Evolutionary conservation across 805 yeast genomes (phyloP), one percentile per base, ranked within the genome.

Genomic region (Zygosaccharomyces siamensis): DNA sequence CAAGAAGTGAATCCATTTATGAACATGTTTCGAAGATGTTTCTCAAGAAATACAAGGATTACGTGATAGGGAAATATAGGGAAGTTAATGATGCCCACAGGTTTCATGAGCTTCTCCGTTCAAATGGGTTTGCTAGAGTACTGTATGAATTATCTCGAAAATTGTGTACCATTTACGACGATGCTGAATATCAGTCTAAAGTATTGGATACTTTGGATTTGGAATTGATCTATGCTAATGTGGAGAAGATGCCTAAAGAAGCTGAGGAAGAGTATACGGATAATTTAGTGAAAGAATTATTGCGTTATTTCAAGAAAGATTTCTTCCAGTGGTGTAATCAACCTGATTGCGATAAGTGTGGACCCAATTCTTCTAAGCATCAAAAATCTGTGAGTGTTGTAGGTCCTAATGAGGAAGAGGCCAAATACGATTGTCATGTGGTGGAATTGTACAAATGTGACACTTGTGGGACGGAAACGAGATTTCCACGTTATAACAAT

Each of bases 261-360:
- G 8, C 59, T 54, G 57, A 55, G 23, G 54, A 46, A 8, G 53
- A 78, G 14, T 73, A 78, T 48, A 74, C 78, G 33, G 92, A 85
- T 60, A 69, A 75, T 26, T 53, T 85, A 2, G 84, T 84, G 0
- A 72, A 70, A 52, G 84, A 78, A 51, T 61, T 83, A 28, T 66
- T 85, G 11, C 66, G 73, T 41, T 85, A 88, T 83, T 92, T 84
- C 70, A 89, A 88, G 57, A 72, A 81, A 35, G 83, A 79, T 36
- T 89, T 87, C 69, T 92, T 92, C 69, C 71, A 68, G 24, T 92
- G 98, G 98, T 82, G 87, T 7, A 84, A 85, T 58, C 74, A 75
- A 32, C 89, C 93, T 0, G 62, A 71, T 8, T 87, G 96, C 56
- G 61, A 69, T 0, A 44, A 45, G 0, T 86, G 95, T 63, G 73